A percentile compares a stretch with the other conserved stretches of the same genome.
phyloP scores from a whole-genome alignment of 2,329 filamentous ascomycete species.

The Pyricularia pennisetigena region DNA sequence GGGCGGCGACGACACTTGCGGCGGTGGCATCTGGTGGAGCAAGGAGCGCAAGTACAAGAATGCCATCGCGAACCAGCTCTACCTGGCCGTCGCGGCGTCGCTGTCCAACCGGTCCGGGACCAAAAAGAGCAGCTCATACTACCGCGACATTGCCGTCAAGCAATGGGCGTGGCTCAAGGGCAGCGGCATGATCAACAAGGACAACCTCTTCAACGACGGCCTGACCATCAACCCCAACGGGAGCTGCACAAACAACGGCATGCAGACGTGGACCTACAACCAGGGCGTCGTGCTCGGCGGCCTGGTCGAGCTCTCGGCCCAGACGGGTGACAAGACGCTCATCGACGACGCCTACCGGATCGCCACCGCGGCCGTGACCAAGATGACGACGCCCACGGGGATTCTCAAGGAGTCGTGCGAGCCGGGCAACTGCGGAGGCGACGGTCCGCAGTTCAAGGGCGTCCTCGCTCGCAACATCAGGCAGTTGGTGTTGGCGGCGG shows the following conservation, averaged over 20 bases:
- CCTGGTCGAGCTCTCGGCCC: slow-evolving; percentile 37
- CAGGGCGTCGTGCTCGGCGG: slow-evolving; percentile 45
- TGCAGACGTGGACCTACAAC: slow-evolving; percentile 42
- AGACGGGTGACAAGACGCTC: slow-evolving; percentile 28
- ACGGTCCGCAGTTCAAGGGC: slow-evolving; percentile 59
- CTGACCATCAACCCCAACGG: slow-evolving; percentile 28
- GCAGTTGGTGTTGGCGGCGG: slow-evolving; percentile 31
- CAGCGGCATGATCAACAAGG: slow-evolving; percentile 38
- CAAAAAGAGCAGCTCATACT: slow-evolving; percentile 23
- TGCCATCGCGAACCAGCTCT: slow-evolving; percentile 48
- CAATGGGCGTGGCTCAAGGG: slow-evolving; percentile 43
- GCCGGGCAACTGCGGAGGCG: slow-evolving; percentile 31
- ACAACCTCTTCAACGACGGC: slow-evolving; percentile 44
- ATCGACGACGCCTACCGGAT: slow-evolving; percentile 33
- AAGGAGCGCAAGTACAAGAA: slow-evolving; percentile 40
- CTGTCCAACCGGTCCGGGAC: slow-evolving; percentile 36
- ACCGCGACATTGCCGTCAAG: slow-evolving; percentile 33
- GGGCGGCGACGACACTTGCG: slow-evolving; percentile 32
- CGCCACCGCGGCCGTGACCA: slow-evolving; percentile 38
- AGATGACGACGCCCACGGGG: slow-evolving; percentile 28
- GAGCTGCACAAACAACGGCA: slow-evolving; percentile 36
- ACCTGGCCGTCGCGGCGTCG: slow-evolving; percentile 39
- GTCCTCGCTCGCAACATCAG: slow-evolving; percentile 56
- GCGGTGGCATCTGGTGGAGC: slow-evolving; percentile 49
- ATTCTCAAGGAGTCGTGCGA: slow-evolving; percentile 47